These are phyloP conservation scores for Globisporangium cylindrosporum DNA, from an alignment of 352 stramenopile genomes.

Conservation along the genomic window DNA sequence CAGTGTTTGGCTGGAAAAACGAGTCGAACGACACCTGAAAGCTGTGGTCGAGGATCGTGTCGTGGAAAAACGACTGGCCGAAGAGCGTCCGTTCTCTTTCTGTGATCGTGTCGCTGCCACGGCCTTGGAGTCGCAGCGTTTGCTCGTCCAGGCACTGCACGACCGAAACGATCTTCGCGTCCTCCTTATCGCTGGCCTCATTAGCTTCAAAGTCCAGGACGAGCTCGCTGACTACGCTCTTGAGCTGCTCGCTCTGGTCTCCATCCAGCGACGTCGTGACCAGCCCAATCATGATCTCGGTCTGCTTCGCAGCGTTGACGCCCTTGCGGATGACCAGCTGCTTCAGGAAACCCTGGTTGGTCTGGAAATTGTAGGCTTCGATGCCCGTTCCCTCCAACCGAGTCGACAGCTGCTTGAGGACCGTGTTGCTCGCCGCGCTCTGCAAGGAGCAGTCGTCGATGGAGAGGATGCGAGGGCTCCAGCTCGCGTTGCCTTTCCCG, in stretches of 20 bases:
- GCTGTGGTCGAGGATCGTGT: conserved; percentile 52
- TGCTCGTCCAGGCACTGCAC: conserved; percentile 63
- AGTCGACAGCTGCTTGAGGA: conserved; percentile 36
- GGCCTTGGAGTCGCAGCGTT: conserved; percentile 39
- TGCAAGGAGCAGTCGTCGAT: conserved; percentile 64
- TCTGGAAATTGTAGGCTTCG: conserved; percentile 57
- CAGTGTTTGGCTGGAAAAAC: conserved; percentile 81
- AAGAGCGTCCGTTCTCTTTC: conserved; percentile 38
- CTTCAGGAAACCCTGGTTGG: conserved; percentile 60
- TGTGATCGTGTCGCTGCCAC: neutral
- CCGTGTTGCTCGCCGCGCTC: conserved; percentile 31
- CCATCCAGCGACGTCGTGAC: conserved; percentile 50
- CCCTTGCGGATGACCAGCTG: conserved; percentile 64
- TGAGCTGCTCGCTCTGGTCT: conserved; percentile 30
- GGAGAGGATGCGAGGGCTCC: conserved; percentile 66
- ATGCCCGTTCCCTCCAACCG: conserved; percentile 30
- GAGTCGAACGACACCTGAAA: conserved; percentile 73
- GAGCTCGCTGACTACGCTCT: conserved; percentile 32
- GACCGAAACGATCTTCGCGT: conserved; percentile 46
- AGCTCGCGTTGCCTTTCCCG: conserved; percentile 30
- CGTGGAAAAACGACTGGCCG: conserved; percentile 43
- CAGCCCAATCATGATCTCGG: conserved; percentile 65
- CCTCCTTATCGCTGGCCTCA: neutral
- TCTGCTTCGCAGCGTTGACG: conserved; percentile 16
- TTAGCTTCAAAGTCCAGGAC: conserved; percentile 15